Evolutionary conservation across 2,329 filamentous ascomycete species (phyloP).

Genomic region (Aspergillus sp.): DNA sequence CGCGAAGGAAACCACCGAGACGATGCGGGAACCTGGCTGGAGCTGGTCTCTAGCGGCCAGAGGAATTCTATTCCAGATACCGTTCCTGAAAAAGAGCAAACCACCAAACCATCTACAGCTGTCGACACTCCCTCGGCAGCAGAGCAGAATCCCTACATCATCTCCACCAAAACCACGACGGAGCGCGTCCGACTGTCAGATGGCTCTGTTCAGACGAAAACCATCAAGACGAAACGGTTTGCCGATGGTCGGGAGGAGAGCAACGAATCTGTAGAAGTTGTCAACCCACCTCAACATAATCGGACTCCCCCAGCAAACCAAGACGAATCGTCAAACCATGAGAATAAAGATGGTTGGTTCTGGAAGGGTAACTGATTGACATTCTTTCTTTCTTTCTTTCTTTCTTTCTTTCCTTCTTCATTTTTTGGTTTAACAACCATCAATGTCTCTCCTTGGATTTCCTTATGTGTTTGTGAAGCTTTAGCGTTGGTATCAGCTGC

Average conservation of each 20-base stretch:
- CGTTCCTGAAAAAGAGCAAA: constrained; percentile 1
- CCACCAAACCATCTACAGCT: background rate
- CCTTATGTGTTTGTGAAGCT: background rate
- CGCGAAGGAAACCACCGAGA: constrained; percentile 9
- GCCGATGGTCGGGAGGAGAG: constrained; percentile 61
- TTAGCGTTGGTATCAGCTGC: constrained; percentile 1
- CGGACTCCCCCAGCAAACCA: constrained; percentile 12
- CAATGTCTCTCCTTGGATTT: background rate
- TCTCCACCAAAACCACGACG: constrained; percentile 59
- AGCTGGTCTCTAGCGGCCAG: constrained; percentile 26
- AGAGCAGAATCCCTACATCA: constrained; percentile 32
- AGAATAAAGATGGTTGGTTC: constrained; percentile 34
- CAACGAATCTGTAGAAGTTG: constrained; percentile 52
- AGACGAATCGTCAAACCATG: constrained; percentile 4
- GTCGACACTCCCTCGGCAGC: constrained; percentile 2
- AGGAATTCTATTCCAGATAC: constrained; percentile 24
- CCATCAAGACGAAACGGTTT: constrained; percentile 58
- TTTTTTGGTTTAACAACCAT: background rate
- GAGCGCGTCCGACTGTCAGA: constrained; percentile 56
- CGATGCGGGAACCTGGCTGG: constrained; percentile 28
- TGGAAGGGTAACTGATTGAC: constrained; percentile 31
- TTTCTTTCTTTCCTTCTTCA: background rate
- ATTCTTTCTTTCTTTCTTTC: background rate
- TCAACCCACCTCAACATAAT: constrained; percentile 23
- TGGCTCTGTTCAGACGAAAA: constrained; percentile 58